Base-by-base conservation (phyloP, 805 yeast species). In the Candida sonorensis region DNA sequence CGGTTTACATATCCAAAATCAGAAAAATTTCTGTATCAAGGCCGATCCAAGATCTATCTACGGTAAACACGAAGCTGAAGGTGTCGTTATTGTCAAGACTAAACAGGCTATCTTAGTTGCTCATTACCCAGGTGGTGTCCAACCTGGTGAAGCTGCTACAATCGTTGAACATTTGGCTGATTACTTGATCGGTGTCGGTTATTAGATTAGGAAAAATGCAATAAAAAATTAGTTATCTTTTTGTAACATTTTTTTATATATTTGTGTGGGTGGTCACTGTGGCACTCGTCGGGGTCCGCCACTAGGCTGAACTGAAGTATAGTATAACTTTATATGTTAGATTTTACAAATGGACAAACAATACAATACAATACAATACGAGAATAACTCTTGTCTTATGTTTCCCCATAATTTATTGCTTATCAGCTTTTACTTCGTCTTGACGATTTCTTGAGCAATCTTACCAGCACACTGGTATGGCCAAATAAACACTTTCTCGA, bases 121-220 rank as follows among this genome's bases (percentile, higher is more conserved):
- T n/a, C 97, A 92, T 61, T 92, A 92, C 57, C 92, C 94, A 11
- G 75, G 83, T 10, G 88, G 88, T 35, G 81, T 84, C 29, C 90
- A 80, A 59, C 85, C 97, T 20, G 96, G 95, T 48, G 95, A 85
- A 56, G 97, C 97, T 33, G 83, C 97, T 38, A 76, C 81, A 51
- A 83, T 88, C 42, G 95, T 90, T 36, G 98, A 92, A 61, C 90
- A 86, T 54, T 72, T 92, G 66, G 97, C 95, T 29, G 97, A 92
- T 58, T 88, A 92, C 55, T 72, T 92, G 63, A 86, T 90, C 56
- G 68, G 86, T 51, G 90, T 82, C 34, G 83, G 86, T 37, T 88
- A 84, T 61, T 90, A 69, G 51, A 11, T 23, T 27, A 13, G 7
- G 15, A 11, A 23, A 14, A 13, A 12, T 10, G 12, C 9, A 10